These are phyloP conservation scores for Talaromyces sp. DNA, from an alignment of 2,329 filamentous ascomycete species.

Conservation along the genomic window DNA sequence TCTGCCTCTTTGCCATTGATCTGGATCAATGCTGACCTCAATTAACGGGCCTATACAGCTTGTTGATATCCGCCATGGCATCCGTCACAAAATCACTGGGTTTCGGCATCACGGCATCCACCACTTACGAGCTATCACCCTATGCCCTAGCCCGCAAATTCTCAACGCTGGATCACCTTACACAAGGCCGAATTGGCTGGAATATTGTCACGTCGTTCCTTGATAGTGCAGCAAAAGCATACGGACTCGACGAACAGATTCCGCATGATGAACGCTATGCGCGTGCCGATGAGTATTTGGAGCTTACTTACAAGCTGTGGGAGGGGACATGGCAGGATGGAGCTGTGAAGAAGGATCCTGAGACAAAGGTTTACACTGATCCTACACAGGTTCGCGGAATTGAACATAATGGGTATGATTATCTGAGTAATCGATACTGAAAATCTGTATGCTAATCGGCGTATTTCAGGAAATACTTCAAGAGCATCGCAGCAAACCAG, in stretches of 20 bases:
- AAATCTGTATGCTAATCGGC: background rate
- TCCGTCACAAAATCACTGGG: slow-evolving; percentile 44
- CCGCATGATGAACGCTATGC: slow-evolving; percentile 48
- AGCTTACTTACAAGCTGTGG: slow-evolving; percentile 48
- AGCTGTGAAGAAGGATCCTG: slow-evolving; percentile 26
- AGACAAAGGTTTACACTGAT: slow-evolving; percentile 28
- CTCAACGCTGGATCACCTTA: slow-evolving; percentile 51
- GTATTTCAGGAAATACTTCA: slow-evolving; percentile 10
- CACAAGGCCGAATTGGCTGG: slow-evolving; percentile 48
- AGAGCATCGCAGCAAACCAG: slow-evolving; percentile 41
- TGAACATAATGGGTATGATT: slow-evolving; percentile 47
- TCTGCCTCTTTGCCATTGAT: background rate
- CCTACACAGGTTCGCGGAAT: slow-evolving; percentile 34
- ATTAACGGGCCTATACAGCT: background rate
- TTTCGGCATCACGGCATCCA: slow-evolving; percentile 51
- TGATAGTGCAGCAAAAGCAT: slow-evolving; percentile 45
- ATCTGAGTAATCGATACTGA: too few species aligned
- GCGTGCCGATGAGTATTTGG: slow-evolving; percentile 46
- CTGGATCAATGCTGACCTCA: background rate
- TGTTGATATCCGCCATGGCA: slow-evolving; percentile 42
- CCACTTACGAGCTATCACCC: slow-evolving; percentile 49
- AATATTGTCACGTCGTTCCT: slow-evolving; percentile 50
- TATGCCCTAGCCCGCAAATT: slow-evolving; percentile 53
- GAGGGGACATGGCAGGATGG: slow-evolving; percentile 49
- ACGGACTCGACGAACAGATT: slow-evolving; percentile 43